phyloP scores from a whole-genome alignment of 2,329 filamentous ascomycete species.

The Phaeosphaeriaceae sp. region DNA sequence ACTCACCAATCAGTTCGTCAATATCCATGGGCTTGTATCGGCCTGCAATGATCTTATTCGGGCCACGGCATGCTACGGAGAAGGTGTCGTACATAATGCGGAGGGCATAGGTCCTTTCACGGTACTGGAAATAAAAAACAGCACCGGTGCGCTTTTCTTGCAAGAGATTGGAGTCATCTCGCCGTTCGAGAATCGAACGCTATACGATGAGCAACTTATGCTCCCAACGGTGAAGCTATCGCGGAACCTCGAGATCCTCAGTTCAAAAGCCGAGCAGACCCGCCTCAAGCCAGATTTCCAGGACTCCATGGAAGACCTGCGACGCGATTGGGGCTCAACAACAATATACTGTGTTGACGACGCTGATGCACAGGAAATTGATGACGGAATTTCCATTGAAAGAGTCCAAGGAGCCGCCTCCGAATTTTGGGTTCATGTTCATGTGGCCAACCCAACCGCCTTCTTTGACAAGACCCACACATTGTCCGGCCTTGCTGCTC shows the following conservation, averaged over 20 bases:
- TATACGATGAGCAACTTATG: constrained; percentile 64
- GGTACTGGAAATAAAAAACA: constrained; percentile 11
- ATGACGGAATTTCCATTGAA: constrained; percentile 80
- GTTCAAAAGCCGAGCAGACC: constrained; percentile 36
- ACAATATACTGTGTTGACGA: constrained; percentile 78
- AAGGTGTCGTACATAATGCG: constrained; percentile 36
- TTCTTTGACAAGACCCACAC: constrained; percentile 66
- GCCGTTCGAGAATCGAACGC: constrained; percentile 72
- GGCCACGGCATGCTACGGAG: constrained; percentile 66
- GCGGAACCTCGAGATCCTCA: constrained; percentile 53
- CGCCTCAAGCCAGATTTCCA: constrained; percentile 45
- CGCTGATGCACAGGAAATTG: constrained; percentile 71
- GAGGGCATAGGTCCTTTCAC: constrained; percentile 46
- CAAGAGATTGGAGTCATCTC: constrained; percentile 76
- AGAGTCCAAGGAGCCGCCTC: constrained; percentile 56
- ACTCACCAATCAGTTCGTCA: constrained; percentile 35
- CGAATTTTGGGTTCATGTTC: constrained; percentile 77
- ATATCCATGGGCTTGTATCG: constrained; percentile 61
- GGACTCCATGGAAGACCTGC: constrained; percentile 63
- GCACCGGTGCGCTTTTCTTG: constrained; percentile 69
- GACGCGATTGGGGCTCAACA: constrained; percentile 66
- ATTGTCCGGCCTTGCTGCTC: constrained; percentile 67
- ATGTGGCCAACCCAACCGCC: constrained; percentile 80
- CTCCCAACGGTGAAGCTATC: constrained; percentile 58
- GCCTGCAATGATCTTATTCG: constrained; percentile 71